phyloP scores from a whole-genome alignment of 2,329 filamentous ascomycete genomes.

The Fusarium coffeatum region DNA sequence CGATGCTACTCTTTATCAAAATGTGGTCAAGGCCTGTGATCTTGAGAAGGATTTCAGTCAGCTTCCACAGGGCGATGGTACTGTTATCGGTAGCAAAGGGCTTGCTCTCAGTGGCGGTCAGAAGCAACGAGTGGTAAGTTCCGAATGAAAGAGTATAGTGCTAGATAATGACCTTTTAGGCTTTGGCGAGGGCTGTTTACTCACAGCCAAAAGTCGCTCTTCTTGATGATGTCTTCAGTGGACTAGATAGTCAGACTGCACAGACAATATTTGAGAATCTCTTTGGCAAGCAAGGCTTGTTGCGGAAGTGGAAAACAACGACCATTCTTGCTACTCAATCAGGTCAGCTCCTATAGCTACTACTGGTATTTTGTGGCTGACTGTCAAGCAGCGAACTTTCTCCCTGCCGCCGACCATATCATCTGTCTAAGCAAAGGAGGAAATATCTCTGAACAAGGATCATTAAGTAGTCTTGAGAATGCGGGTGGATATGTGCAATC shows the following conservation, averaged over 20 bases:
- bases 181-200: conserved; percentile 55
- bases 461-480: conserved; percentile 35
- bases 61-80: conserved; percentile 53
- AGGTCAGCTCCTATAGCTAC: conserved; percentile 7
- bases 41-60: conserved; percentile 50
- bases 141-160: neutral
- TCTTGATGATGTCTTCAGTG: conserved; percentile 55
- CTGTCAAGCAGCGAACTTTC: conserved; percentile 46
- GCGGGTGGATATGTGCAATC: conserved; percentile 21
- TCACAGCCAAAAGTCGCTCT: conserved; percentile 48
- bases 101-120: conserved; percentile 61
- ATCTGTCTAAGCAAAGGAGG: conserved; percentile 34
- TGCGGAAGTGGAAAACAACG: conserved; percentile 49
- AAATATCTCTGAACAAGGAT: conserved; percentile 50
- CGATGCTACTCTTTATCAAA: conserved; percentile 43
- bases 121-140: conserved; percentile 55
- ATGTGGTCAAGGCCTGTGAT: conserved; percentile 47
- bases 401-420: conserved; percentile 42
- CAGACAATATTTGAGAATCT: conserved; percentile 48
- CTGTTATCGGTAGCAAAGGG: conserved; percentile 58
- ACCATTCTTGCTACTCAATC: conserved; percentile 54
- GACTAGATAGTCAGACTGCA: conserved; percentile 53
- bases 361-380: neutral
- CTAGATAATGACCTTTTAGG: conserved; percentile 38
- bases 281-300: conserved; percentile 45